Evolutionary conservation across 305 asterid species (phyloP).

Genomic region (Fraxinus ornus): DNA sequence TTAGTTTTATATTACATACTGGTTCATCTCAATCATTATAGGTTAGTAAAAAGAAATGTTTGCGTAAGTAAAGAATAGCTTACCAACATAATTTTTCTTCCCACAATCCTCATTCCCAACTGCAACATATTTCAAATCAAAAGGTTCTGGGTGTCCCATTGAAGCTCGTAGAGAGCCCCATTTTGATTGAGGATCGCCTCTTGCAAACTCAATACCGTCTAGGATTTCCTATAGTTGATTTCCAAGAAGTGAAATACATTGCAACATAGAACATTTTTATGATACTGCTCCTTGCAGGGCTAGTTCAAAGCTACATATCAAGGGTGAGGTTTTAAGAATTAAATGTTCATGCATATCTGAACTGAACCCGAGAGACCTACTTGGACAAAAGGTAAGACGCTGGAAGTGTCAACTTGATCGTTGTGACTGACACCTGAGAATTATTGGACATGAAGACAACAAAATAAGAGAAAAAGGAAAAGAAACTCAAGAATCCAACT

Average conservation of each 20-base stretch:
- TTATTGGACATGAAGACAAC: constrained; percentile 8
- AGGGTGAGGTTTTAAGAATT: background rate
- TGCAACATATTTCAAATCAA: constrained; percentile 85
- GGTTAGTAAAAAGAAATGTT: background rate
- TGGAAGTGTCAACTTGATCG: constrained; percentile 76
- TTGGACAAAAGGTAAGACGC: constrained; percentile 64
- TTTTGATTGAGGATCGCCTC: constrained; percentile 64
- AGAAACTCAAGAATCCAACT: background rate
- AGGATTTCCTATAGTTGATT: constrained; percentile 56
- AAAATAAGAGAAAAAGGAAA: background rate
- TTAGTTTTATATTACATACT: background rate
- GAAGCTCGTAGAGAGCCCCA: constrained; percentile 93
- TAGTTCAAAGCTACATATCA: background rate
- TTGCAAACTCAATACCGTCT: constrained; percentile 87
- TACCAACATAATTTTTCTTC: constrained; percentile 74
- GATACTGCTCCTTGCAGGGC: background rate
- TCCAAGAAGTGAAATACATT: background rate
- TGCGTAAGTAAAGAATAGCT: background rate
- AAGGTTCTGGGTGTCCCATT: constrained; percentile 90
- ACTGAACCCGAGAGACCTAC: constrained; percentile 35
- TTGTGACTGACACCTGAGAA: constrained; percentile 85
- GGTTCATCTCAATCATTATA: background rate
- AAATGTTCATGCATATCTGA: background rate
- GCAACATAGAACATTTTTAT: background rate
- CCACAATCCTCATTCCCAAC: constrained; percentile 93